Conservation (phyloP, 352 stramenopile species). For the Phytopythium oedochilum region DNA sequence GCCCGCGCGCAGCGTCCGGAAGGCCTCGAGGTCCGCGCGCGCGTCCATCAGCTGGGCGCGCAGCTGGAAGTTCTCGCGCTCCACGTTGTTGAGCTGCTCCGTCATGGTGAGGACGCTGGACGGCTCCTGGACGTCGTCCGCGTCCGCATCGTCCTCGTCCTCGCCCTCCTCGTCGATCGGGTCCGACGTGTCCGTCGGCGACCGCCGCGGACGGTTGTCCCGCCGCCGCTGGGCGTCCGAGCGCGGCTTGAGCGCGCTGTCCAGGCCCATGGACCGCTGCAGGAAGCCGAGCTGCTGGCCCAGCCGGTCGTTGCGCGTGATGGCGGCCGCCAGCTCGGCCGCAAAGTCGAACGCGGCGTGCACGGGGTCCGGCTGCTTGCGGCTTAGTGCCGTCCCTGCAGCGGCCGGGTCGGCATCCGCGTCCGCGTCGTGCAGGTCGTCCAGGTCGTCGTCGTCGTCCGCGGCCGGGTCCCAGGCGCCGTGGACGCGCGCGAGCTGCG, state of each 20-base stretch:
- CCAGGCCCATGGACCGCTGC: constrained; percentile 44
- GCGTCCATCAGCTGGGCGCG: constrained; percentile 45
- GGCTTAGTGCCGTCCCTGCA: too few species aligned
- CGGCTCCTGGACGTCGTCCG: constrained; percentile 18
- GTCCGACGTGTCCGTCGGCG: constrained; percentile 37
- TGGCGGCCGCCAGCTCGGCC: constrained; percentile 43
- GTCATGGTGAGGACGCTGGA: constrained; percentile 58
- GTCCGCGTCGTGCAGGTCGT: neutral
- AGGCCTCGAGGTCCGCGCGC: constrained; percentile 36
- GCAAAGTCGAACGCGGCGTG: constrained; percentile 38
- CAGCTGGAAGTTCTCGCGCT: constrained; percentile 71
- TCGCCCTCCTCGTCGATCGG: constrained; percentile 29
- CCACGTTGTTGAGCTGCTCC: constrained; percentile 66
- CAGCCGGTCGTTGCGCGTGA: constrained; percentile 58
- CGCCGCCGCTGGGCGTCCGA: neutral
- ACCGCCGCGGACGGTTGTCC: constrained; percentile 19
- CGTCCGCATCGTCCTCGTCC: constrained; percentile 7
- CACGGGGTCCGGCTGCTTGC: neutral
- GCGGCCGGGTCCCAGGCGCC: constrained; percentile 3
- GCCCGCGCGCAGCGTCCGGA: constrained; percentile 2
- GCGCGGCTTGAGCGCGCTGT: constrained; percentile 12
- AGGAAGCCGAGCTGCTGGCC: constrained; percentile 64
- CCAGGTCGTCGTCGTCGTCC: constrained; percentile 2
- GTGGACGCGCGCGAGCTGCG: constrained; percentile 21
- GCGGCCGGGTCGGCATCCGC: neutral